These are phyloP conservation scores for Petunia secreta DNA, from an alignment of 257 asterid species.

Conservation along the genomic window DNA sequence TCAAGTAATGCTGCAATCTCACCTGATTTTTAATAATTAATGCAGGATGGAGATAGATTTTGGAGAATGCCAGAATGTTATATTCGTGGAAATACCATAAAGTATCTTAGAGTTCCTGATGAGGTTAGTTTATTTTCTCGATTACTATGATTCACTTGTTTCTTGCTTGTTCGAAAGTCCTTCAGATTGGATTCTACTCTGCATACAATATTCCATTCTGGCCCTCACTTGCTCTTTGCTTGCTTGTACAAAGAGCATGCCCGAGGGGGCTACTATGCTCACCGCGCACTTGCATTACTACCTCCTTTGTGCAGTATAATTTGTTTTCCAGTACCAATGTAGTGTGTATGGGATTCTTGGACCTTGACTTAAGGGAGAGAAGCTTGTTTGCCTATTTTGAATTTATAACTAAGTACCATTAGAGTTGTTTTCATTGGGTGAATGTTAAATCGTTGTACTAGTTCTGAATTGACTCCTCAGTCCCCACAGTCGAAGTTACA, in stretches of 20 bases:
- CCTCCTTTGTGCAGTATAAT: not conserved
- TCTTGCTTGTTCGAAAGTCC: too few species aligned
- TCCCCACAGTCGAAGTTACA: too few species aligned
- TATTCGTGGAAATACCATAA: slow-evolving; percentile 57
- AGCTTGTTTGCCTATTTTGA: not conserved
- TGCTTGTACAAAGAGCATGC: too few species aligned
- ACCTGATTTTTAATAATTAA: slow-evolving; percentile 9
- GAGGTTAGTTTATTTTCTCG: slow-evolving; percentile 57
- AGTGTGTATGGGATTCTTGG: not conserved
- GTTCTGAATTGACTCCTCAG: not conserved
- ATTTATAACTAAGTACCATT: not conserved
- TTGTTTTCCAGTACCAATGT: not conserved
- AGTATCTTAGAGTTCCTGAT: slow-evolving; percentile 91
- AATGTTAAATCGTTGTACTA: not conserved
- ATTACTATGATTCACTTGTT: not conserved
- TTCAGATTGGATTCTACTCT: too few species aligned
- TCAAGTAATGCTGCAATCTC: slow-evolving; percentile 12
- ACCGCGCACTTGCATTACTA: not conserved
- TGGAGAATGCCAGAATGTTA: slow-evolving; percentile 99
- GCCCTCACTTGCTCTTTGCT: too few species aligned
- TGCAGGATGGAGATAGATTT: slow-evolving; percentile 96
- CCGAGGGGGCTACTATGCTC: too few species aligned
- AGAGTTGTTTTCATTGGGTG: not conserved
- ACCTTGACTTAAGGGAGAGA: not conserved
- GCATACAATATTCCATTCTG: too few species aligned